Evolutionary conservation across 2,329 filamentous ascomycete species (phyloP).

Genomic region (Macrophomina pseudophaseolina): DNA sequence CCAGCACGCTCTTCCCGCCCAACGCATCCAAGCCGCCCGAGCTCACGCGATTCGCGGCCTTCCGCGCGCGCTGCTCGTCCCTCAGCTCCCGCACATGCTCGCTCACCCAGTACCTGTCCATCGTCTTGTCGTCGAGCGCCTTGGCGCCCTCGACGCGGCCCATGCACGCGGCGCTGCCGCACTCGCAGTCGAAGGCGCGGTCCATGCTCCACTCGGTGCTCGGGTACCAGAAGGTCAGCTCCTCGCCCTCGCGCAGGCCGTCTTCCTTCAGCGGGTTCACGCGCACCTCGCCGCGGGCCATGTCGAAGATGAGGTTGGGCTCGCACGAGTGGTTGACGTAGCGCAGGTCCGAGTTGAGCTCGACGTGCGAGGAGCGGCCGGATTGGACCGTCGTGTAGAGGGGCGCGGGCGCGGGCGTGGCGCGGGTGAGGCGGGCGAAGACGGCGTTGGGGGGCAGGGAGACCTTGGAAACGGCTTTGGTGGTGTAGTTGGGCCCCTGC

Average conservation of each 20-base stretch:
- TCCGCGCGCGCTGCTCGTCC: slow-evolving; percentile 24
- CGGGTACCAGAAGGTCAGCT: slow-evolving; percentile 71
- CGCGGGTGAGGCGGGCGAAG: slow-evolving; percentile 55
- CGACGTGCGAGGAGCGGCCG: slow-evolving; percentile 56
- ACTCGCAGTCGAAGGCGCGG: slow-evolving; percentile 72
- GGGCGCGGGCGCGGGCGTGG: slow-evolving; percentile 48
- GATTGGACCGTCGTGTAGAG: slow-evolving; percentile 61
- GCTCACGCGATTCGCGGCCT: slow-evolving; percentile 2
- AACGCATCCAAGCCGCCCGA: neutral
- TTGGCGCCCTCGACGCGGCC: slow-evolving; percentile 68
- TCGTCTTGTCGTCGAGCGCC: slow-evolving; percentile 60
- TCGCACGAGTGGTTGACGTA: slow-evolving; percentile 63
- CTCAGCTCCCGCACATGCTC: slow-evolving; percentile 36
- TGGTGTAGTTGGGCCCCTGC: slow-evolving; percentile 46
- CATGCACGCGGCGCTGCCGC: slow-evolving; percentile 62
- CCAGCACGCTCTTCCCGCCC: slow-evolving; percentile 1
- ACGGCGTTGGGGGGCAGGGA: slow-evolving; percentile 57
- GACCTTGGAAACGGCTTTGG: slow-evolving; percentile 55
- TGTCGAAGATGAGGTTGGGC: slow-evolving; percentile 61
- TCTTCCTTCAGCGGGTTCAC: slow-evolving; percentile 50
- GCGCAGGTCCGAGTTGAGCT: slow-evolving; percentile 62
- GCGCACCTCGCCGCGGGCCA: slow-evolving; percentile 56
- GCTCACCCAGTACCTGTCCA: slow-evolving; percentile 58
- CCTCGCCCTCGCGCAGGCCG: slow-evolving; percentile 45
- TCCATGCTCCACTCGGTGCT: slow-evolving; percentile 77